phyloP scores from a whole-genome alignment of 2,329 filamentous ascomycete genomes.

The Ceratocystis smalleyi region DNA sequence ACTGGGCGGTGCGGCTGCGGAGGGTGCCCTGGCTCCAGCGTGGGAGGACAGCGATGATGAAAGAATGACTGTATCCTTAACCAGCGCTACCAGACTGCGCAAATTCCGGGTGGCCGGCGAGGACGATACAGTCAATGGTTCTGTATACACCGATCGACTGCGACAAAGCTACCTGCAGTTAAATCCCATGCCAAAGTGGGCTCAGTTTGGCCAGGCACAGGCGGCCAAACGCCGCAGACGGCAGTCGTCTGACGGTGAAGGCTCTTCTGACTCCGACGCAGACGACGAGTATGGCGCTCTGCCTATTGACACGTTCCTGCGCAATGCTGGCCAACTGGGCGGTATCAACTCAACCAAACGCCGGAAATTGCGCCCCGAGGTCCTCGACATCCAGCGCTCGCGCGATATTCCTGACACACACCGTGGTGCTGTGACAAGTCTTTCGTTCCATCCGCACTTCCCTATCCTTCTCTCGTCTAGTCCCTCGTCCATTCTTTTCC shows the following conservation, averaged over 20 bases:
- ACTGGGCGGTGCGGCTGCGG: slow-evolving; percentile 17
- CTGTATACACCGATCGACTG: slow-evolving; percentile 68
- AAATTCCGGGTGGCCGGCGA: slow-evolving; percentile 68
- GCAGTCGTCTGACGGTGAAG: slow-evolving; percentile 31
- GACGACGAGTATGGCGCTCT: slow-evolving; percentile 47
- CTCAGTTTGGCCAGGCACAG: slow-evolving; percentile 34
- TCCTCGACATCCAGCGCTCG: slow-evolving; percentile 76
- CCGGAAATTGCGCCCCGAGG: slow-evolving; percentile 67
- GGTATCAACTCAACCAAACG: slow-evolving; percentile 38
- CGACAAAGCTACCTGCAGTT: slow-evolving; percentile 57
- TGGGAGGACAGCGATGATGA: slow-evolving; percentile 98
- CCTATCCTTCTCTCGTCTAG: slow-evolving; percentile 84
- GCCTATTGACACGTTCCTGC: slow-evolving; percentile 66
- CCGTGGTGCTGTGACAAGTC: slow-evolving; percentile 61
- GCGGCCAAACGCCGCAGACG: slow-evolving; percentile 36
- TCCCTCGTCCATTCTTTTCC: slow-evolving; percentile 65
- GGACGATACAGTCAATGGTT: slow-evolving; percentile 75
- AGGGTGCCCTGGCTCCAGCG: slow-evolving; percentile 31
- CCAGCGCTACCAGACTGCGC: slow-evolving; percentile 55
- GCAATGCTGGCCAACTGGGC: slow-evolving; percentile 54
- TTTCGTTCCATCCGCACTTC: slow-evolving; percentile 79
- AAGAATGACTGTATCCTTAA: slow-evolving; percentile 66
- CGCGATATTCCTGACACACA: slow-evolving; percentile 71
- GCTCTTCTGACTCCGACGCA: slow-evolving; percentile 26
- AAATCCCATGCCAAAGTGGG: slow-evolving; percentile 47